These are phyloP conservation scores for Melanomma pulvis-pyrius DNA, from an alignment of 495 filamentous ascomycete species.

Conservation along the genomic window DNA sequence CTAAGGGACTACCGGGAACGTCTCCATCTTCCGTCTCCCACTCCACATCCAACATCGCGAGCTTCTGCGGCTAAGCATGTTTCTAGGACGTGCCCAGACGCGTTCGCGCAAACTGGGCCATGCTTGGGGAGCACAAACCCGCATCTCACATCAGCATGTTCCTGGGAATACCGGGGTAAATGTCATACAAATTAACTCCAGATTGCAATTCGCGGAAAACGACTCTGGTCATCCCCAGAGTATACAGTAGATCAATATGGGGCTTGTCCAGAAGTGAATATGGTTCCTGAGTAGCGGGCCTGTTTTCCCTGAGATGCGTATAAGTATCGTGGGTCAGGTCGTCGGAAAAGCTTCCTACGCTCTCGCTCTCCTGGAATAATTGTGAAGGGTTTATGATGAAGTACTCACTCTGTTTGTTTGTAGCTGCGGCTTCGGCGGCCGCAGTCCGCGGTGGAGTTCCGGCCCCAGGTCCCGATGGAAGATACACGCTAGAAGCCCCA, in stretches of 20 bases:
- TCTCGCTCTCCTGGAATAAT: neutral
- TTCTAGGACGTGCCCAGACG: slow-evolving; percentile 8
- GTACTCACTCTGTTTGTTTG: slow-evolving; percentile 13
- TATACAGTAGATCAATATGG: slow-evolving; percentile 32
- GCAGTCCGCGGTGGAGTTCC: neutral
- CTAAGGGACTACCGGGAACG: neutral
- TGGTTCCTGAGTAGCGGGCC: slow-evolving; percentile 1
- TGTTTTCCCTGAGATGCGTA: slow-evolving; percentile 12
- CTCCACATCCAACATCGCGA: neutral
- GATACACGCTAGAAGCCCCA: slow-evolving; percentile 54
- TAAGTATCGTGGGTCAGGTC: slow-evolving; percentile 21
- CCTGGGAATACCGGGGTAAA: slow-evolving; percentile 26
- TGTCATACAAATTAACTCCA: slow-evolving; percentile 29
- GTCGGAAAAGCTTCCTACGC: slow-evolving; percentile 1
- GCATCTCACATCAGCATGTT: slow-evolving; percentile 24
- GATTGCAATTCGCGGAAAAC: slow-evolving; percentile 17
- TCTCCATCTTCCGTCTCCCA: neutral
- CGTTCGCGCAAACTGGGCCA: neutral
- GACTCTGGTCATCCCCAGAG: slow-evolving; percentile 17
- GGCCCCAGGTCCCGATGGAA: slow-evolving; percentile 45
- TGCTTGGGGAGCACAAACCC: neutral
- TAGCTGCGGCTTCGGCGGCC: slow-evolving; percentile 18
- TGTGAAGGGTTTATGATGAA: slow-evolving; percentile 13
- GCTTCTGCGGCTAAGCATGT: neutral
- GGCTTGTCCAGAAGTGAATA: slow-evolving; percentile 12